Evolutionary conservation across 192 early-diverging fungal genomes (phyloP).

Genomic region (Coemansia sp.): DNA sequence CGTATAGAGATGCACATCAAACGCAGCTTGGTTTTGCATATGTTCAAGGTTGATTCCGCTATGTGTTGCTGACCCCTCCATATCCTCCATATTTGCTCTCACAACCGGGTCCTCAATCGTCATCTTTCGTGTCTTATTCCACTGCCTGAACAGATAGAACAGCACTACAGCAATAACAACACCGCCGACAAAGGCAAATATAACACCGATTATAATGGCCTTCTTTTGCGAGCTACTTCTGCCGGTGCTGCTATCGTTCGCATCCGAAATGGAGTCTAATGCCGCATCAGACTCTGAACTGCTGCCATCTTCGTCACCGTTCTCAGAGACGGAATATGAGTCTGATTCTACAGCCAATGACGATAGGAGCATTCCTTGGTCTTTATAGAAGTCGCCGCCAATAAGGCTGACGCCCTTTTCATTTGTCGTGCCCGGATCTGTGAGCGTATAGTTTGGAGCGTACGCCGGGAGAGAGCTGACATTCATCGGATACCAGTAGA

Average conservation of each 20-base stretch:
- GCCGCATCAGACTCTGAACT: not conserved
- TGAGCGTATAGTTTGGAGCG: conserved; percentile 2
- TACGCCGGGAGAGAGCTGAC: not conserved
- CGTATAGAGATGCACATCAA: too few species aligned
- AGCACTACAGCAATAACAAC: not conserved
- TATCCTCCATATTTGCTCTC: not conserved
- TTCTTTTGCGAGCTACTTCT: not conserved
- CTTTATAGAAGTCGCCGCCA: conserved; percentile 7
- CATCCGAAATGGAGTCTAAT: not conserved
- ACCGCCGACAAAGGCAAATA: not conserved
- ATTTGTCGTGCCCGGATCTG: not conserved
- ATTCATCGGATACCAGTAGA: not conserved
- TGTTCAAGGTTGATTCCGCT: too few species aligned
- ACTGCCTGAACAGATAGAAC: conserved; percentile 1
- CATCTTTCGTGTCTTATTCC: conserved; percentile 2
- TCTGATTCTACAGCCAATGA: not conserved
- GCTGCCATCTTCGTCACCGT: not conserved
- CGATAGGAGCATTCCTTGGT: not conserved
- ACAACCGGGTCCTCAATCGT: not conserved
- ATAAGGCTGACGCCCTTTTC: not conserved
- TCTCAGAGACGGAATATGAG: not conserved
- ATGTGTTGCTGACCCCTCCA: not conserved
- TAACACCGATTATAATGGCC: not conserved
- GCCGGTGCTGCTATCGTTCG: not conserved
- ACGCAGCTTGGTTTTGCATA: too few species aligned